phyloP scores from a whole-genome alignment of 2,329 filamentous ascomycete species.

The Davidsoniella neocaledoniae region DNA sequence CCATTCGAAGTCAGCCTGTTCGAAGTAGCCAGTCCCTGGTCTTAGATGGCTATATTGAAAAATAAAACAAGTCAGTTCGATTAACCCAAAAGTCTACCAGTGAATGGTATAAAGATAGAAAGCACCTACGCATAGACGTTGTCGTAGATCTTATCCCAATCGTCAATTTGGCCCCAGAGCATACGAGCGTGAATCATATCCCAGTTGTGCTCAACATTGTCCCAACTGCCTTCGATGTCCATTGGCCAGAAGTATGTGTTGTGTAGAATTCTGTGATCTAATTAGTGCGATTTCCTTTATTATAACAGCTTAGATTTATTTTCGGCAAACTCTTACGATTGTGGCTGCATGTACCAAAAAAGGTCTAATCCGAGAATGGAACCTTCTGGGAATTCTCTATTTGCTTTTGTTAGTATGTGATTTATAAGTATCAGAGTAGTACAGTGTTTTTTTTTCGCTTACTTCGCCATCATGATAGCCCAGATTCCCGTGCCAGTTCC shows the following conservation, averaged over 20 bases:
- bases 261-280: slow-evolving; percentile 42
- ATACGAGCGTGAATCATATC: slow-evolving; percentile 74
- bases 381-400: slow-evolving; percentile 14
- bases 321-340: slow-evolving; percentile 17
- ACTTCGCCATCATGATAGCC: slow-evolving; percentile 74
- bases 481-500: slow-evolving; percentile 86
- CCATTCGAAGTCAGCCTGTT: slow-evolving; percentile 84
- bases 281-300: background rate
- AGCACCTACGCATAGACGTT: slow-evolving; percentile 46
- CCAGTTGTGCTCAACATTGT: slow-evolving; percentile 34
- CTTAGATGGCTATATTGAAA: slow-evolving; percentile 47
- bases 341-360: slow-evolving; percentile 24
- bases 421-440: no score
- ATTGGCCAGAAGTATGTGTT: slow-evolving; percentile 53
- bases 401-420: no score
- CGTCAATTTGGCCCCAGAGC: slow-evolving; percentile 59
- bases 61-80: background rate
- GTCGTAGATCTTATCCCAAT: slow-evolving; percentile 59
- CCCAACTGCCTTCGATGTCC: slow-evolving; percentile 67
- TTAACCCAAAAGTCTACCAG: background rate
- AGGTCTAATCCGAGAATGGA: slow-evolving; percentile 25
- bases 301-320: background rate
- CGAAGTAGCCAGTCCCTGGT: slow-evolving; percentile 58
- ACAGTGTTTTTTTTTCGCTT: slow-evolving; percentile 20
- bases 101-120: background rate